A percentile compares a stretch with the other conserved stretches of the same genome.
Conservation (phyloP, 2,329 filamentous ascomycete genomes). For the Penicillium palitans region DNA sequence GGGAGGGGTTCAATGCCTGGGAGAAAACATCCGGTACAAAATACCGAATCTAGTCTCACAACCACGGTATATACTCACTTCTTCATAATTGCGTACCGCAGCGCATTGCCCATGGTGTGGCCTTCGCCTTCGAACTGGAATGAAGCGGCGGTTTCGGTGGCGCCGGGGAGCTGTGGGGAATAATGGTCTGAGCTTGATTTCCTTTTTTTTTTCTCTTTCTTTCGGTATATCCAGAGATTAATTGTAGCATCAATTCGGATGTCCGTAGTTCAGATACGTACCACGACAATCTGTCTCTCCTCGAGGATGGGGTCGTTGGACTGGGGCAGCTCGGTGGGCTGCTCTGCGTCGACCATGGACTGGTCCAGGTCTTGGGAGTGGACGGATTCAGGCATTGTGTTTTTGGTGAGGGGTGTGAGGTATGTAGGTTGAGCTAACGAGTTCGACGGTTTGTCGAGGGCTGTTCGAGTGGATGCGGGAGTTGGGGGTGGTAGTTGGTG, state of each 20-base stretch:
- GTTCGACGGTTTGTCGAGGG: neutral
- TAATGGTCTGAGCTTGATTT: neutral
- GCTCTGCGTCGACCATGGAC: slow-evolving; percentile 43
- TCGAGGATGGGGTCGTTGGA: slow-evolving; percentile 25
- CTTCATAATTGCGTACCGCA: slow-evolving; percentile 97
- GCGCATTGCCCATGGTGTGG: slow-evolving; percentile 90
- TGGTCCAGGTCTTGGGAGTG: slow-evolving; percentile 41
- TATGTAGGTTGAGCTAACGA: neutral
- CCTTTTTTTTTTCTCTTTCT: neutral
- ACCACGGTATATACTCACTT: slow-evolving; percentile 63
- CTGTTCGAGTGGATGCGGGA: neutral
- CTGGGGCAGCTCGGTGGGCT: slow-evolving; percentile 1
- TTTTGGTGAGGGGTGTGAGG: neutral
- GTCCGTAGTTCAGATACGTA: slow-evolving; percentile 38
- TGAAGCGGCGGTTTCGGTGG: slow-evolving; percentile 80
- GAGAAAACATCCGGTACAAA: neutral
- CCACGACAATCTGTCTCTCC: slow-evolving; percentile 62
- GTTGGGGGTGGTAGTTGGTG: neutral
- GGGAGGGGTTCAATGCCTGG: neutral
- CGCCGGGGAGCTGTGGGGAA: slow-evolving; percentile 71
- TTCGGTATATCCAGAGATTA: neutral
- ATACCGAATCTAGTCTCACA: neutral
- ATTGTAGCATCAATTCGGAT: neutral
- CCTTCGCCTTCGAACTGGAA: slow-evolving; percentile 95
- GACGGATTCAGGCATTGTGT: slow-evolving; percentile 41